Evolutionary conservation across 371 early-diverging fungal species (phyloP), one percentile per base, ranked within the genome.

Genomic region (Nematocida sp.): DNA sequence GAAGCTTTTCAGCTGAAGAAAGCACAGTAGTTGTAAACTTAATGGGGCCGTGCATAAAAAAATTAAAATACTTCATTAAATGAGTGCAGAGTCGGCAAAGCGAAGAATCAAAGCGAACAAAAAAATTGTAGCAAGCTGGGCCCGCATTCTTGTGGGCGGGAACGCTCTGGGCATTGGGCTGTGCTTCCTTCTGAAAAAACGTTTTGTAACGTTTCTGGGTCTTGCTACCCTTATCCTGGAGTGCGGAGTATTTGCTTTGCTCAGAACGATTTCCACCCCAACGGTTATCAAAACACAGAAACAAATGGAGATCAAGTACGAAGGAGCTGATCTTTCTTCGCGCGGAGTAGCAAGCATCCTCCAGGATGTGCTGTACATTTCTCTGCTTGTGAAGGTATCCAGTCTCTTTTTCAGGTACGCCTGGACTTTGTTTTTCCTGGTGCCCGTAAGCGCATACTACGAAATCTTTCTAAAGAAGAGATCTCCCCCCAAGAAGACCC

Each of bases 11-110:
- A 17, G 37, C 11, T 17, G 53, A 31, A 58, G 74, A 70, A 3
- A 70, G 38, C 25, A 50, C 74, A 17, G 74, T 70, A 13, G 58
- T 58, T 23, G 74, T 70, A 60, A 70, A 70, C 60, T 62, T 38
- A 34, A 70, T 50, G n/a, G n/a, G n/a, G n/a, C n/a, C 17, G 41
- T 21, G 13, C 56, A 40, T 63, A 50, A 60, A 60, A 70, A 62
- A 60, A 70, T 41, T 58, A 38, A 70, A 46, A 48, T 15, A 46
- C 8, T 13, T 19, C 41, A 23, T 52, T 49, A 29, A 46, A 70
- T 70, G 74, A 5, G 60, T 19, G 29, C 19, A 8, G 74, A 70
- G 31, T 48, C 74, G 0, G 37, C 63, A 46, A 70, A 70, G 46
- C 46, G 62, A 70, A 46, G 74, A 46, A 34, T 62, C 8, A 57